phyloP scores from a whole-genome alignment of 352 stramenopile genomes.

The Achlya hypogyna region DNA sequence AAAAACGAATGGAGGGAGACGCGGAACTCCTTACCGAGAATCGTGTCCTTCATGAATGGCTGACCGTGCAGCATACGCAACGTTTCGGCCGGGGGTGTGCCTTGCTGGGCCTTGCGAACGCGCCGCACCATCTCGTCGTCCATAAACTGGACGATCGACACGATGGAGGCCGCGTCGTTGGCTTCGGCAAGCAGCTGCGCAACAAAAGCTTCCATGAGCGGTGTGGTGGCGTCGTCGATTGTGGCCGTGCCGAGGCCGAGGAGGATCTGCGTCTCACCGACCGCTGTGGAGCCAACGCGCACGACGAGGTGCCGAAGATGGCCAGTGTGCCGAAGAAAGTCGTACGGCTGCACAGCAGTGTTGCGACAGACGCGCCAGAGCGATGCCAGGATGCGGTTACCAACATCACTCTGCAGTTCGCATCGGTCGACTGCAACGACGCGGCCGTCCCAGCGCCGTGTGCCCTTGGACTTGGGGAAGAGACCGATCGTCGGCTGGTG shows the following conservation, averaged over 20 bases:
- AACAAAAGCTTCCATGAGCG: slow-evolving; percentile 28
- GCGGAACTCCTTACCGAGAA: slow-evolving; percentile 48
- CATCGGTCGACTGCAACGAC: slow-evolving; percentile 61
- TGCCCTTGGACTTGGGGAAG: slow-evolving; percentile 41
- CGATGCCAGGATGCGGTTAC: slow-evolving; percentile 36
- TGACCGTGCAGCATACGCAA: slow-evolving; percentile 39
- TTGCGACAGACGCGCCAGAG: slow-evolving; percentile 27
- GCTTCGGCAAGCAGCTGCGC: slow-evolving; percentile 27
- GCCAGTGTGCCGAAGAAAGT: slow-evolving; percentile 46
- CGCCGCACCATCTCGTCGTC: slow-evolving; percentile 52
- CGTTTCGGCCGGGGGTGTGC: not conserved
- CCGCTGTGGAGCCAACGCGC: slow-evolving; percentile 31
- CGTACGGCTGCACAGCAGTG: slow-evolving; percentile 35
- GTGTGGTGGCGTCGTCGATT: slow-evolving; percentile 22
- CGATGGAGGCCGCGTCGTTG: slow-evolving; percentile 25
- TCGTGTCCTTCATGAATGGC: slow-evolving; percentile 42
- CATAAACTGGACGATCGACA: slow-evolving; percentile 54
- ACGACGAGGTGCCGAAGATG: slow-evolving; percentile 65
- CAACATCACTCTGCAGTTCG: slow-evolving; percentile 34
- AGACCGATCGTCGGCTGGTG: slow-evolving; percentile 52
- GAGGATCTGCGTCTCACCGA: slow-evolving; percentile 40
- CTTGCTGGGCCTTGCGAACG: slow-evolving; percentile 6
- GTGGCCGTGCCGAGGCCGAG: slow-evolving; percentile 50
- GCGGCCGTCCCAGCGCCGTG: slow-evolving; percentile 43
- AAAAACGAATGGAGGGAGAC: slow-evolving; percentile 74